Conservation (phyloP, 1,284 basidiomycete species). For the Vanrija sp. region DNA sequence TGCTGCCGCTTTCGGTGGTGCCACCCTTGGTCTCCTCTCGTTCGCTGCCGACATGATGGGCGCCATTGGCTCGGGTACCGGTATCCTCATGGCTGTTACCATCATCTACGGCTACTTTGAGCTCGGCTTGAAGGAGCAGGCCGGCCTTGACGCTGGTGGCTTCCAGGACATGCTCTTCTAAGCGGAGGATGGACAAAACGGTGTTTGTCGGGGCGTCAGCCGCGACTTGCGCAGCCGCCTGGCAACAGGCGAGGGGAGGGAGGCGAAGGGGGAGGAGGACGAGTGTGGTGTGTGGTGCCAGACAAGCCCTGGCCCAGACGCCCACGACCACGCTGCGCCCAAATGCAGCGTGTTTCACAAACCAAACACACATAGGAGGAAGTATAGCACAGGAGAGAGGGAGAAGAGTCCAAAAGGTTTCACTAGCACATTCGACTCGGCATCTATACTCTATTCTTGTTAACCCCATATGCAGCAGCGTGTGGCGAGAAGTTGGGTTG, state of each 20-base stretch:
- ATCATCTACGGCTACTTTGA: constrained; percentile 84
- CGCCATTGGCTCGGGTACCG: constrained; percentile 92
- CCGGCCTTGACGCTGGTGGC: constrained; percentile 50
- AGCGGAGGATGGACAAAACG: not conserved
- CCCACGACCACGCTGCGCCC: too few relatives aligned
- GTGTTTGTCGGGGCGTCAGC: not conserved
- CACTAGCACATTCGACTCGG: not conserved
- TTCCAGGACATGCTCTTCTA: constrained; percentile 47
- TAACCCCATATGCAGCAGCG: not conserved
- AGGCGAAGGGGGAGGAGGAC: not conserved
- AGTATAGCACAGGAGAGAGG: not conserved
- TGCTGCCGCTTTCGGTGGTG: constrained; percentile 94
- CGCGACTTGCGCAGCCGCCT: too few relatives aligned
- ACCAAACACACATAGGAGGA: not conserved
- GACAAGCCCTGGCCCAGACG: too few relatives aligned
- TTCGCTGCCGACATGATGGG: constrained; percentile 95
- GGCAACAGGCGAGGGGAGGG: not conserved
- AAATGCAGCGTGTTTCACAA: too few relatives aligned
- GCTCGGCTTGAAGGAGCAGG: constrained; percentile 53
- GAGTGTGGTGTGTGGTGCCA: not conserved
- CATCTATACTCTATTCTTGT: not conserved
- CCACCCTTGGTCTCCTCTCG: constrained; percentile 87
- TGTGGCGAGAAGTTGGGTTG: too few relatives aligned
- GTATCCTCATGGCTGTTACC: constrained; percentile 96
- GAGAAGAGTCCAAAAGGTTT: not conserved